Evolutionary conservation across 495 filamentous ascomycete genomes (phyloP).

Genomic region (Aspergillus heteromorphus): DNA sequence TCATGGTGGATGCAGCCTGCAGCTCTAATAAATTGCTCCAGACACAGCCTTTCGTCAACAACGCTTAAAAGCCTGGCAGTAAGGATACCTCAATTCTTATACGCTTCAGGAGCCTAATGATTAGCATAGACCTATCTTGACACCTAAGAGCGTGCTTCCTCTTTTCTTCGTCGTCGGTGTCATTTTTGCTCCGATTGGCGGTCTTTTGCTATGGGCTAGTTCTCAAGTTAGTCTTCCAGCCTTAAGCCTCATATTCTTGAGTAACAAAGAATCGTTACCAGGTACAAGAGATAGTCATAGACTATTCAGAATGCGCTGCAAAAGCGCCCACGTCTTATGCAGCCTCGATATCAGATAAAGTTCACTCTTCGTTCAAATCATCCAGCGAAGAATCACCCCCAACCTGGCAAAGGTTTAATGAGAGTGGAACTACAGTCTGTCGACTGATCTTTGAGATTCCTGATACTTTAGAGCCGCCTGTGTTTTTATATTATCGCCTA

Average conservation of each 20-base stretch:
- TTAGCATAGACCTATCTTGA: conserved; percentile 70
- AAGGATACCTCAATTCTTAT: conserved; percentile 27
- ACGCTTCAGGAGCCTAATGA: not conserved
- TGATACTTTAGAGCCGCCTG: conserved; percentile 68
- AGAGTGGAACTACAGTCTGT: conserved; percentile 45
- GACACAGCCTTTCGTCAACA: conserved; percentile 93
- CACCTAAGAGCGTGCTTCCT: conserved; percentile 85
- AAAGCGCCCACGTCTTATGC: conserved; percentile 34
- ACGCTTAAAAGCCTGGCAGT: conserved; percentile 92
- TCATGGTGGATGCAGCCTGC: not conserved
- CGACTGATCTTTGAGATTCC: conserved; percentile 71
- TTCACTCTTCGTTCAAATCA: conserved; percentile 62
- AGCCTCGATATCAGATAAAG: conserved; percentile 44
- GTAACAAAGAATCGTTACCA: conserved; percentile 27
- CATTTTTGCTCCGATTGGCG: conserved; percentile 84
- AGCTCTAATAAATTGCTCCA: conserved; percentile 23
- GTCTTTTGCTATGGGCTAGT: conserved; percentile 77
- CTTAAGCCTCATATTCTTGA: conserved; percentile 1
- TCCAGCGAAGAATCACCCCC: conserved; percentile 22
- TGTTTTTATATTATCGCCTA: conserved; percentile 88
- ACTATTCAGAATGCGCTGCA: conserved; percentile 73
- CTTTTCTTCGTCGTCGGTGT: conserved; percentile 83
- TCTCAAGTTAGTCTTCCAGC: conserved; percentile 51
- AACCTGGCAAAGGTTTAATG: conserved; percentile 32
- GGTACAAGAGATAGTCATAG: conserved; percentile 86